These are phyloP conservation scores for Cercospora zeae-maydis DNA, from an alignment of 2,329 filamentous ascomycete genomes.

Conservation along the genomic window DNA sequence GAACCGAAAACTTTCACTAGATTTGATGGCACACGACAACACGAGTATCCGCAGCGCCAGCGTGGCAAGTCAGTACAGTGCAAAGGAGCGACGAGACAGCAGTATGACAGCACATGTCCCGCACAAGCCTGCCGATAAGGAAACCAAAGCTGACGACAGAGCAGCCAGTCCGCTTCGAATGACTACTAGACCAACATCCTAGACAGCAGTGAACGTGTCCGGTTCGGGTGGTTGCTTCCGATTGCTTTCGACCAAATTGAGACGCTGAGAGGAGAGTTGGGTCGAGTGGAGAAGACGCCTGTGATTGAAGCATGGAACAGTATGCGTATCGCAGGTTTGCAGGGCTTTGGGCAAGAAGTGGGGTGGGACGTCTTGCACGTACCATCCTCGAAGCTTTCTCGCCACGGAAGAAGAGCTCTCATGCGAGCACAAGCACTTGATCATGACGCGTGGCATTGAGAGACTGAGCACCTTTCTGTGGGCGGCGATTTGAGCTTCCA, in stretches of 20 bases:
- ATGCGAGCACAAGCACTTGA: not conserved
- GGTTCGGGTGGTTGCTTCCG: not conserved
- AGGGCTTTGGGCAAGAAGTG: not conserved
- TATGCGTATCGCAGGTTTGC: not conserved
- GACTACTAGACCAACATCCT: not conserved
- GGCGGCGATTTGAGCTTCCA: not conserved
- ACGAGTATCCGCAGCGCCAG: not conserved
- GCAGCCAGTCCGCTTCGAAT: not conserved
- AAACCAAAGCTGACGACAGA: not conserved
- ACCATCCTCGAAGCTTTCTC: not conserved
- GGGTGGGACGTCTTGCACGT: not conserved
- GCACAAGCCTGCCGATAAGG: not conserved
- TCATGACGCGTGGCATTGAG: not conserved
- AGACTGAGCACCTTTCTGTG: not conserved
- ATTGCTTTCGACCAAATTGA: not conserved
- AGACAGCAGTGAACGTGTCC: not conserved
- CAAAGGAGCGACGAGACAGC: conserved; percentile 2
- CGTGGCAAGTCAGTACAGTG: not conserved
- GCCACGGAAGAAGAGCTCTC: not conserved
- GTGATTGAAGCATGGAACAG: not conserved
- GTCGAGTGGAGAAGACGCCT: not conserved
- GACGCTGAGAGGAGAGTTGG: not conserved
- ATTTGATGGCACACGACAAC: not conserved
- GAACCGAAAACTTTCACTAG: conserved; percentile 8
- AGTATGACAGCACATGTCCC: not conserved